Conservation (phyloP, 352 stramenopile genomes). For the Blastocystis hominis region DNA sequence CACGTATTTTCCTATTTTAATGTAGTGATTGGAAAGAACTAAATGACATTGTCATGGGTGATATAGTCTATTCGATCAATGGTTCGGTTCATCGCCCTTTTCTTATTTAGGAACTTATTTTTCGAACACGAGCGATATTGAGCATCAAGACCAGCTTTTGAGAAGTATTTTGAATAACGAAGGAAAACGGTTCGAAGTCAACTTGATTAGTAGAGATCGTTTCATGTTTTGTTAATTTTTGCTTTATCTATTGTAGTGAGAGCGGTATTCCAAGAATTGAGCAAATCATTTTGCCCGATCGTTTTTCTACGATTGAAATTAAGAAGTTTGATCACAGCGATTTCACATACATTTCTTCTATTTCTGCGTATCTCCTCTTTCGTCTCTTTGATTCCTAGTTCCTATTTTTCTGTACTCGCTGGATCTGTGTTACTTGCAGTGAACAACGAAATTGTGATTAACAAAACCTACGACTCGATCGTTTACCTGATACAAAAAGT, state of each 20-base stretch:
- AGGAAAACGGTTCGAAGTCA: not conserved
- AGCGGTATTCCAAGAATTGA: not conserved
- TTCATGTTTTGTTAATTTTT: not conserved
- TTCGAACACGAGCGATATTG: not conserved
- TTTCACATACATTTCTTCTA: not conserved
- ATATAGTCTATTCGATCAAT: constrained; percentile 32
- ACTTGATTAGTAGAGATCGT: not conserved
- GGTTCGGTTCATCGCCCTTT: not conserved
- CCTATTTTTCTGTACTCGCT: not conserved
- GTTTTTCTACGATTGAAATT: not conserved
- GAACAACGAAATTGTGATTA: constrained; percentile 13
- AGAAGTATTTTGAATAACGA: not conserved
- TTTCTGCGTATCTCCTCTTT: not conserved
- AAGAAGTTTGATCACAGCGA: not conserved
- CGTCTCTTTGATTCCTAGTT: not conserved
- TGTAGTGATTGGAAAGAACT: not conserved
- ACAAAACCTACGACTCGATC: constrained; percentile 4
- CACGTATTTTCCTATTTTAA: not conserved
- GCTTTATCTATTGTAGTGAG: not conserved
- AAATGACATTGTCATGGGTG: not conserved
- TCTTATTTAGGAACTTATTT: not conserved
- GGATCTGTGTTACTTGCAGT: not conserved
- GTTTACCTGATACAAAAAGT: not conserved
- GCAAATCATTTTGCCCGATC: not conserved
- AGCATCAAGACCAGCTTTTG: not conserved